Base-by-base conservation (phyloP, 345 rosid genomes). In the Lepidium africanum region DNA sequence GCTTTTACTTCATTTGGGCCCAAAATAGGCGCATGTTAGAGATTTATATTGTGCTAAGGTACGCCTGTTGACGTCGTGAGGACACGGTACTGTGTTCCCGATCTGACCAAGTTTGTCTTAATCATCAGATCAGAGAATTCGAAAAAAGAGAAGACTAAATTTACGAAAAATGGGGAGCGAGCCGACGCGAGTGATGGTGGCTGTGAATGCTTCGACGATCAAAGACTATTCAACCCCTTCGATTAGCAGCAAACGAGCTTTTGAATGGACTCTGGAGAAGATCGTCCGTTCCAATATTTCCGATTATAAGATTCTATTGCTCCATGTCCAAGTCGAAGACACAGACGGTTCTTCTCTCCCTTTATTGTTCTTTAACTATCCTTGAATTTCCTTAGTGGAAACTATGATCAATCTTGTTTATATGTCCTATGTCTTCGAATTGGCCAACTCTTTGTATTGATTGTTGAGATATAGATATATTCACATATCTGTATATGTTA, bases 291-390 rank as follows among this genome's bases (percentile, higher is more conserved):
- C 90, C 17, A 94, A 91, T 70, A 75, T 81, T 12, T 14, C 72
- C n/a, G 93, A 85, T 27, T 94, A 91, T 81, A 87, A 78, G 73
- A 83, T 94, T 60, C 91, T 89, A 51, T 87, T 94, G 76, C 91
- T 94, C 75, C 96, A 89, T 40, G 99, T 94, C 33, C 99, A 91
- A 76, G 95, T 89, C 35, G 84, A 84, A 4, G 97, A 93, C 74
- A 94, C 88, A 86, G 92, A 93, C 78, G 98, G 97, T 93, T 76
- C 60, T 32, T 30, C 52, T 74, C 59, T 60, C 55, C 27, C 57
- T 41, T 42, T 52, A 14, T 45, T 15, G 14, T 8, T 0, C 9
- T 58, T 3, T 5, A 2, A 5, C 3, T 23, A 23, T 5, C 12
- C 27, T 15, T 60, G 36, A 12, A 10, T 25, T n/a, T n/a, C n/a